Conservation (phyloP, 805 yeast genomes). For the Lachancea quebecensis region DNA sequence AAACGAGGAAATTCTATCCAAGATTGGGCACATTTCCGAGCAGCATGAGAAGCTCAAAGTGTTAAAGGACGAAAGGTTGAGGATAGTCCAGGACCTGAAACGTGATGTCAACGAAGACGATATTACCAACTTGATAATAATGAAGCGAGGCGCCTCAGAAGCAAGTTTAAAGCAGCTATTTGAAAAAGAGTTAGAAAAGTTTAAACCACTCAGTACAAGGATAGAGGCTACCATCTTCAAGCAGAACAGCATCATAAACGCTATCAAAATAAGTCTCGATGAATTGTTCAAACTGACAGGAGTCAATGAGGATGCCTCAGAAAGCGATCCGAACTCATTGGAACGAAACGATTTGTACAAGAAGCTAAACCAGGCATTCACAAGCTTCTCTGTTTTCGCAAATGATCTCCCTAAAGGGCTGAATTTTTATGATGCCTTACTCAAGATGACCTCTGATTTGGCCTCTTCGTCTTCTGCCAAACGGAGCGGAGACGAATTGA, state of each 20-base stretch:
- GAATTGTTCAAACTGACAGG: conserved; percentile 39
- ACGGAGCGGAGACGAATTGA: no score
- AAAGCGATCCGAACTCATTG: conserved; percentile 32
- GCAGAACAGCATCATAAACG: conserved; percentile 49
- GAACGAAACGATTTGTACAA: conserved; percentile 33
- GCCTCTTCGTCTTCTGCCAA: no score
- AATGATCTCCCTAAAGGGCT: conserved; percentile 57
- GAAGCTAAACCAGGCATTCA: conserved; percentile 43
- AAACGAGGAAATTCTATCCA: conserved; percentile 27
- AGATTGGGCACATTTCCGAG: conserved; percentile 48
- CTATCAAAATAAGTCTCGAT: conserved; percentile 42
- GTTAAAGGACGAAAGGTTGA: conserved; percentile 55
- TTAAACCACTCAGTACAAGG: conserved; percentile 58
- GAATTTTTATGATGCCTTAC: conserved; percentile 50
- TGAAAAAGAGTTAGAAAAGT: conserved; percentile 68
- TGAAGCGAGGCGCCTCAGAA: conserved; percentile 52
- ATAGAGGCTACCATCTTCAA: conserved; percentile 60
- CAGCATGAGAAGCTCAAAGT: conserved; percentile 53
- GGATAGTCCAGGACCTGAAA: conserved; percentile 59
- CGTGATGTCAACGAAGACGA: conserved; percentile 72
- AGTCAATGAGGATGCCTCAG: conserved; percentile 36
- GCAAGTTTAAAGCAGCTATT: conserved; percentile 56
- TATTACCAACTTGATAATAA: conserved; percentile 65
- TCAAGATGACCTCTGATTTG: conserved; percentile 25
- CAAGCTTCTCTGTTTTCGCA: conserved; percentile 50